A percentile compares a stretch with the other conserved stretches of the same genome.
Conservation (phyloP, 169 alveolate species). For the Plasmodium gaboni region DNA sequence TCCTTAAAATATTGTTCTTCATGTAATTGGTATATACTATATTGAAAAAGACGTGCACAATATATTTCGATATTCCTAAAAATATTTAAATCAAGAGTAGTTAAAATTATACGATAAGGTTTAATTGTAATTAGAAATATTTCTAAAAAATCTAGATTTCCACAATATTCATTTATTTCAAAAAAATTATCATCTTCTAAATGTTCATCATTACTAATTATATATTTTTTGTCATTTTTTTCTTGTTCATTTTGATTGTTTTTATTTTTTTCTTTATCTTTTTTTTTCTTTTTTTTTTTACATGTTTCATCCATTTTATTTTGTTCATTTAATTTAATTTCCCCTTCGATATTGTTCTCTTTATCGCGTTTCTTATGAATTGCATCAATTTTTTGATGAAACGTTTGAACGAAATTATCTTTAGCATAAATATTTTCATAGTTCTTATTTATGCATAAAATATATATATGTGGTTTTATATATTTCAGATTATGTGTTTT, state of each 20-base stretch:
- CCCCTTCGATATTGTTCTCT: too few species aligned
- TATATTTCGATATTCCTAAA: constrained; percentile 69
- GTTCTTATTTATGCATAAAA: constrained; percentile 60
- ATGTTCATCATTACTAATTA: neutral
- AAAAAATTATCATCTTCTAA: constrained; percentile 12
- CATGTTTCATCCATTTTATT: neutral
- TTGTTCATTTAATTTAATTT: neutral
- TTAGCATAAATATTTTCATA: constrained; percentile 34
- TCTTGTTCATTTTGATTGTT: neutral
- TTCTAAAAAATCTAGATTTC: constrained; percentile 65
- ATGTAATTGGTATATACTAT: constrained; percentile 22
- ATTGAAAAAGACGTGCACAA: constrained; percentile 51
- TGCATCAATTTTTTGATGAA: constrained; percentile 32
- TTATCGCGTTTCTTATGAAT: neutral
- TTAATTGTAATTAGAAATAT: constrained; percentile 43
- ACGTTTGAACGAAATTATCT: constrained; percentile 30
- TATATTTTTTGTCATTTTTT: neutral
- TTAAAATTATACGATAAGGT: constrained; percentile 63
- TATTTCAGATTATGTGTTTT: constrained; percentile 40
- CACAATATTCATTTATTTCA: constrained; percentile 75
- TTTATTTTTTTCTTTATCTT: neutral
- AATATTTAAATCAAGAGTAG: constrained; percentile 38
- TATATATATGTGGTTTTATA: constrained; percentile 61
- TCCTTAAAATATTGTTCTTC: constrained; percentile 17
- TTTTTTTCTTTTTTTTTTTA: neutral